Evolutionary conservation across 1,139 yeast genomes (phyloP), one percentile per base, ranked within the genome.

Genomic region (Taiozyma sp.): DNA sequence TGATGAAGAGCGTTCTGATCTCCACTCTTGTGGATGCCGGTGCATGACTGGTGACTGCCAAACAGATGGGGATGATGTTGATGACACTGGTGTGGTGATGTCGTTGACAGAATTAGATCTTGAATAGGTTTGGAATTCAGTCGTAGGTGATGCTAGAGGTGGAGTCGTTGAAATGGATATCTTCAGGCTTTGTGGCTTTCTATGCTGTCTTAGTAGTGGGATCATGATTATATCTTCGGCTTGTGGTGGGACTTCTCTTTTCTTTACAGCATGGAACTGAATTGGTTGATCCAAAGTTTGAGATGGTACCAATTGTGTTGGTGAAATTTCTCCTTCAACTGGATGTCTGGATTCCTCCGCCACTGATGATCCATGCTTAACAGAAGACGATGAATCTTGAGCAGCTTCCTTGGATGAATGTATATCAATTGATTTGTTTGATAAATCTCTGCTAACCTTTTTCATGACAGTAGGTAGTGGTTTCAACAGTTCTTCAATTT

Each of bases 91-190:
- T 3, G 39, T 24, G 8, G 27, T 12, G 9, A 44, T 46, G 1
- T 51, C 44, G 2, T 44, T 36, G 5, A 40, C 19, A 16, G 51
- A 51, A 10, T 22, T 22, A 4, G 51, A 48, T 10, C 51, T 43
- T 23, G 42, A 41, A 16, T 23, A 34, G 23, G 34, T 44, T 38
- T 38, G 46, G 39, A 24, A 38, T 40, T 47, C 49, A 28, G 45
- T 39, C 28, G 40, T 50, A 24, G 55, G 60, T 1, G 55, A 57
- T 19, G 61, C 62, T 24, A 59, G 46, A 39, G 65, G 64, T 23
- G 64, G 63, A 6, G 64, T 59, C 13, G 55, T 54, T 1, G 64
- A 55, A 1, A 62, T 61, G 30, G 59, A 57, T 6, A 62, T 50
- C 10, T 48, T 54, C 2, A 38, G n/a, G 23, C n/a, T 36, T 16